Percentiles rank a stretch among this genome's conserved stretches.
phyloP scores from a whole-genome alignment of 306 rosid species.

The Quercus aquifolioides region DNA sequence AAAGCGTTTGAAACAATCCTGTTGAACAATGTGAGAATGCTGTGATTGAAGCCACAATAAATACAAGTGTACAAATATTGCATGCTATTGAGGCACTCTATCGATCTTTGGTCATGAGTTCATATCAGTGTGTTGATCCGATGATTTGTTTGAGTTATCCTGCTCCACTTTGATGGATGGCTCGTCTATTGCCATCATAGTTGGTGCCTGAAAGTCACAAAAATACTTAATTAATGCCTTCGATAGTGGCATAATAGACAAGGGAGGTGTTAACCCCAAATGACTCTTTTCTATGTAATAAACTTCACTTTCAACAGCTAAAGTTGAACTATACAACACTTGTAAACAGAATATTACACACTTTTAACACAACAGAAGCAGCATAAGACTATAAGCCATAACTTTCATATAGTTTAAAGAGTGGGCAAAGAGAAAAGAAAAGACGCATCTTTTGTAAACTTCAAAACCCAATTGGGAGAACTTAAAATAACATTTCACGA shows the following conservation, averaged over 20 bases:
- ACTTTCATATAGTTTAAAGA: no score
- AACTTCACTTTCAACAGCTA: no score
- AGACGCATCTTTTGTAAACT: no score
- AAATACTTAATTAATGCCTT: background rate
- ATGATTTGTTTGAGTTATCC: background rate
- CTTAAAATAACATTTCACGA: no score
- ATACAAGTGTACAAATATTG: background rate
- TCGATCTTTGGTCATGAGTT: background rate
- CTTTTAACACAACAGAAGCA: no score
- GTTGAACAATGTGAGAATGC: background rate
- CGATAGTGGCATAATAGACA: background rate
- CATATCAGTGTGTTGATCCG: background rate
- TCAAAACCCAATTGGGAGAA: no score
- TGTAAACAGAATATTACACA: no score
- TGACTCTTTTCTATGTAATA: no score
- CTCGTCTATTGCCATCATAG: conserved; percentile 5
- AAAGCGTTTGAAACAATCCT: background rate
- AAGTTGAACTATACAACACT: no score
- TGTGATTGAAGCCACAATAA: background rate
- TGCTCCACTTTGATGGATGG: conserved; percentile 9
- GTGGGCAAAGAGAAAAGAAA: no score
- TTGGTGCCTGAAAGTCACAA: background rate
- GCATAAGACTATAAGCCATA: no score
- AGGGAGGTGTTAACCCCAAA: background rate
- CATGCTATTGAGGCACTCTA: background rate